Base-by-base conservation (phyloP, 345 rosid species). In the Eucalyptus tenuipes region DNA sequence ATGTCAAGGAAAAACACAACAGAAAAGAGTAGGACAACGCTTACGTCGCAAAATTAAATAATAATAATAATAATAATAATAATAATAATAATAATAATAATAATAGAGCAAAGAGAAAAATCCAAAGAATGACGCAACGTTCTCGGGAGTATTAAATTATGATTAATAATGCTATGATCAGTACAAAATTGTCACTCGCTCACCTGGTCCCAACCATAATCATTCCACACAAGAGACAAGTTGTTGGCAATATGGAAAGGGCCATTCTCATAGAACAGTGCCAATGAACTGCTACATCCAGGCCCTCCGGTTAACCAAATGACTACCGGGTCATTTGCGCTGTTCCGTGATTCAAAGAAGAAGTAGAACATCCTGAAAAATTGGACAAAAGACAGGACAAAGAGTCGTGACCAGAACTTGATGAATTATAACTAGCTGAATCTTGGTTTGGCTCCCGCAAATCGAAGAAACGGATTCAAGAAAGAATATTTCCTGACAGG, bases 291-390 rank as follows among this genome's bases (percentile, higher is more conserved):
- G 93, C 98, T 92, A 59, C 99, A 97, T n/a, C 99, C 98, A 16
- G 99, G 99, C 75, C 98, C 99, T 66, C 99, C 99, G 0, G 97
- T 93, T 91, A 96, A 88, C 99, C 99, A 97, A 49, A 97, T 93
- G 31, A 97, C 99, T 16, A 97, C 96, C 10, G 99, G 99, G 82
- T 96, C 96, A 15, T 90, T 87, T 85, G 87, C 91, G 89, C 90
- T 94, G 53, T 4, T 92, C 86, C 96, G 61, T 17, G 98, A 96
- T 90, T 96, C 99, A 61, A 96, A 96, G 94, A 95, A 95, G 90
- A 94, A 93, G 86, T 89, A 89, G 90, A 89, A 86, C 88, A 89
- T 50, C 40, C 90, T 88, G 47, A 45, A 88, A 88, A 80, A 50
- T 45, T 7, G 25, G 13, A 57, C 48, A 49, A 44, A 25, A 68